phyloP scores from a whole-genome alignment of 805 yeast genomes.

The Kazachstania bromeliacearum region DNA sequence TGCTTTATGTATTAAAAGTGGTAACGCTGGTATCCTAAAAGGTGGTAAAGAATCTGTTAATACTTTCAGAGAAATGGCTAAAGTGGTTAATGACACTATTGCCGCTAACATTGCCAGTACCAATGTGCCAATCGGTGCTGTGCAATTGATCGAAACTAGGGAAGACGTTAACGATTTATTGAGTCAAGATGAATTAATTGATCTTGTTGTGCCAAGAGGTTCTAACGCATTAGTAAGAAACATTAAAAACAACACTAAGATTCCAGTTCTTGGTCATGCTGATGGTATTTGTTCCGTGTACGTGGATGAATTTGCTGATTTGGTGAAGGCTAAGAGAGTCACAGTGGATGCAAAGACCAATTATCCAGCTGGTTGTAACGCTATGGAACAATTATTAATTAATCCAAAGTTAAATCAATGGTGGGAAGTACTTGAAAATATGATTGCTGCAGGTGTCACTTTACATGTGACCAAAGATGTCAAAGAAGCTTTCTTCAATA shows the following conservation, averaged over 20 bases:
- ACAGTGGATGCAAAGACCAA: conserved; percentile 85
- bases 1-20: conserved; percentile 90
- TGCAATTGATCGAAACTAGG: conserved; percentile 82
- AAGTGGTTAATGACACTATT: conserved; percentile 54
- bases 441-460: conserved; percentile 53
- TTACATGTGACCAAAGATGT: conserved; percentile 56
- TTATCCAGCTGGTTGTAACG: conserved; percentile 99
- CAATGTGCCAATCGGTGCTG: conserved; percentile 67
- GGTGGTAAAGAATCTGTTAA: conserved; percentile 92
- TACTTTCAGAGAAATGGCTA: conserved; percentile 77
- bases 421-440: conserved; percentile 33
- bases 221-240: conserved; percentile 81
- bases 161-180: conserved; percentile 81
- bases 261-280: conserved; percentile 97
- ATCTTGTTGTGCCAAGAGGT: conserved; percentile 96
- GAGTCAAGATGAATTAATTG: conserved; percentile 80
- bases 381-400: conserved; percentile 78
- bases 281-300: conserved; percentile 93
- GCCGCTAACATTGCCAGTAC: conserved; percentile 37
- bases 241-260: conserved; percentile 81
- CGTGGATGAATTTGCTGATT: conserved; percentile 67
- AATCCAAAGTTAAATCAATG: conserved; percentile 29
- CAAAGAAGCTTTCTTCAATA: conserved; percentile 21
- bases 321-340: conserved; percentile 66
- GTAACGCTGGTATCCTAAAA: conserved; percentile 91